Evolutionary conservation across 75 land plant species (phyloP), one percentile per base, ranked within the genome.

Genomic region (Chamaecyparis obtusa): DNA sequence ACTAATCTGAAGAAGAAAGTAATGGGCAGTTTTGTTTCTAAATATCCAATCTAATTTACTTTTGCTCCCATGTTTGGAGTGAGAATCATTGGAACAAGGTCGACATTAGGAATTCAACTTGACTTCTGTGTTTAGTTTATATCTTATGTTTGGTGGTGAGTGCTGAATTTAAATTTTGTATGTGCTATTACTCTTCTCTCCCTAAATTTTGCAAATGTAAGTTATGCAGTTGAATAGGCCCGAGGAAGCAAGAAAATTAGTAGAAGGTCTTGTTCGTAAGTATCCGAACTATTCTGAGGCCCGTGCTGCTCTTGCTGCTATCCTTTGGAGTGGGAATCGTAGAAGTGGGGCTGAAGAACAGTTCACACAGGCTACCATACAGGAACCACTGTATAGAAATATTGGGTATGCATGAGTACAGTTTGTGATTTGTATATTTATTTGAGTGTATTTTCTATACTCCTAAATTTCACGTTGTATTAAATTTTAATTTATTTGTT

Each of bases 241-340:
- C 14, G 86, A 91, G 79, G 91, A 89, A 46, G 86, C 92, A 39
- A 91, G 80, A 88, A 91, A 91, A 85, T 88, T 91, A 60, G 44
- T 91, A 37, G 89, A 89, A 87, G 91, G 91, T 46, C 85, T 91
- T 33, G 91, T 91, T 24, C 87, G 91, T 54, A 89, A 91, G 43
- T 89, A 87, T 87, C 91, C 91, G 16, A 91, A 91, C 83, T 91
- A 91, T 83, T 71, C 89, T 37, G 92, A 89, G 88, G 91, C 92
- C 13, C 92, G 87, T 71, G 89, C 92, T 33, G 91, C 87, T 4
- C 87, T 89, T 84, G 91, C 89, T 49, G 91, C 91, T 46, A 71
- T 89, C 16, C 85, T 91, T 43, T 89, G 91, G 92, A 89, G 79
- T 55, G 88, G 77, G 54, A 91, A 88, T 30, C 71, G 84, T 33